phyloP scores from a whole-genome alignment of 148 eudicot species.

The Fagopyrum esculentum region DNA sequence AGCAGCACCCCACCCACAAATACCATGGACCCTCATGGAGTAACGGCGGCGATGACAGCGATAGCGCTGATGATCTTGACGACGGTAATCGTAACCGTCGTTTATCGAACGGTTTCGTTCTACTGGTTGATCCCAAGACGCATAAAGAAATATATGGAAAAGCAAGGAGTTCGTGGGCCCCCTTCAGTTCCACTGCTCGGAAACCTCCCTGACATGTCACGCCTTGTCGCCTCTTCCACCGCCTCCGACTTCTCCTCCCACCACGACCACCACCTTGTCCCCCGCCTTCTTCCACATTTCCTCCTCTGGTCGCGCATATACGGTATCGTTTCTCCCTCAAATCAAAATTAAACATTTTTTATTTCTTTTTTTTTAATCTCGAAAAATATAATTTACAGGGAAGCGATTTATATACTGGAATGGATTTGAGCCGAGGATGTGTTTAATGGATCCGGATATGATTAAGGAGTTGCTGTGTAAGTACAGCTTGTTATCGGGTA shows the following conservation, averaged over 20 bases:
- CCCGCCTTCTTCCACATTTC: constrained; percentile 71
- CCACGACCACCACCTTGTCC: constrained; percentile 58
- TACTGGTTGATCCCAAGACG: constrained; percentile 51
- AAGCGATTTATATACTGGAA: constrained; percentile 85
- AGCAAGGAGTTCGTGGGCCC: constrained; percentile 59
- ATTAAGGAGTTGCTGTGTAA: constrained; percentile 66
- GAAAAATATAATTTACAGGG: constrained; percentile 28
- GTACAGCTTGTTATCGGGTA: constrained; percentile 58
- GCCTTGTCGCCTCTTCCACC: constrained; percentile 37
- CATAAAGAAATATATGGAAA: constrained; percentile 42
- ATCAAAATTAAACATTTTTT: background rate
- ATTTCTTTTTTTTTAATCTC: background rate
- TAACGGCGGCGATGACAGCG: background rate
- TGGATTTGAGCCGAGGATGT: constrained; percentile 85
- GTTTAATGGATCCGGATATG: constrained; percentile 64
- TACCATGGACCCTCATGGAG: background rate
- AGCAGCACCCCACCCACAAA: background rate
- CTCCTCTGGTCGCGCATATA: constrained; percentile 62
- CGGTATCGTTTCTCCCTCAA: constrained; percentile 24
- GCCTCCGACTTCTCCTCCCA: constrained; percentile 37
- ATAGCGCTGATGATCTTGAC: background rate
- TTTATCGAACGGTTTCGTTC: constrained; percentile 26
- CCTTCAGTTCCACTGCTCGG: constrained; percentile 42
- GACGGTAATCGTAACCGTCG: background rate
- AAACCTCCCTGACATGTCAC: constrained; percentile 40